Evolutionary conservation across 257 asterid genomes (phyloP), one percentile per base, ranked within the genome.

Genomic region (Linderniella brevidens): DNA sequence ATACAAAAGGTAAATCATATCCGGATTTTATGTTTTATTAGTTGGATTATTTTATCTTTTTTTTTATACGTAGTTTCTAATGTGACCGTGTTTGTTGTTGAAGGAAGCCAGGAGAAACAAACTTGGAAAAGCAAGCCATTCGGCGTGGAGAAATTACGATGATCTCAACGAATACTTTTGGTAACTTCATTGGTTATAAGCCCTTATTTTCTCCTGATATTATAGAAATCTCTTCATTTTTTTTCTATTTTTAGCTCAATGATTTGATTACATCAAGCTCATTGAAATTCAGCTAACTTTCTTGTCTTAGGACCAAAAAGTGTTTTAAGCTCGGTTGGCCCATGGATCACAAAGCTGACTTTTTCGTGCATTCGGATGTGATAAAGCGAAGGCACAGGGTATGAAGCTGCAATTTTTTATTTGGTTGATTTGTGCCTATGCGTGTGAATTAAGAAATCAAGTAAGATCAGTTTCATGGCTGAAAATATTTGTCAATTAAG

Each of bases 101-200:
- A 71, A 90, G 99, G 99, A 90, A 85, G 92, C 70, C 37, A 63
- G 81, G 80, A 85, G 79, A 79, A 85, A 90, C 64, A 72, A 63
- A 70, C 49, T 37, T 29, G 93, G 96, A 67, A 85, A 76, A 73
- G 85, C 96, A 53, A 90, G 99, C 65, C 99, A 90, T 75, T 71
- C 96, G 12, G 80, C 75, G 57, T 81, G 96, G 96, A 77, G 99
- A 75, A 90, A 85, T 74, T 90, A 90, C 35, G 99, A 90, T 45
- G 99, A 90, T 68, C 66, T 90, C 16, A 90, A 90, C 49, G 99
- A 90, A 58, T 85, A 85, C 75, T 90, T 90, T 68, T 90, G 99
- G 99, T 90, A 71, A 70, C 62, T 58, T 13, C 50, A 58, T 42
- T 57, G 51, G 49, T 51, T 49, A 61, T 55, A 37, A 57, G 47